These are phyloP conservation scores for Parasitella parasitica DNA, from an alignment of 371 early-diverging fungal genomes.

Conservation along the genomic window DNA sequence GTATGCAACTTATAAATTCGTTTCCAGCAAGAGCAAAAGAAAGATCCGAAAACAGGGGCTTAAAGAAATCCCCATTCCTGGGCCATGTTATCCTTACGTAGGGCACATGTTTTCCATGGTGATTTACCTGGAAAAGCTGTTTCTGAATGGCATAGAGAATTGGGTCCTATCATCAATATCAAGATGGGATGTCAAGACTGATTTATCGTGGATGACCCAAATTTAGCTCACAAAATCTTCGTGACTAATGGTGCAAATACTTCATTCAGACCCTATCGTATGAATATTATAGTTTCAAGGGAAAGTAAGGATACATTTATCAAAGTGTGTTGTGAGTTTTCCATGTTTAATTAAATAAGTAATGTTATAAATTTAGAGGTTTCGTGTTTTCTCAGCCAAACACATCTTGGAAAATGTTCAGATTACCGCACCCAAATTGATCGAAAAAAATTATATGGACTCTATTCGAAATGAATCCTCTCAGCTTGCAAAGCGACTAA, in stretches of 20 bases:
- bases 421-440: constrained; percentile 15
- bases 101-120: constrained; percentile 19
- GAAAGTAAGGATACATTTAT: constrained; percentile 11
- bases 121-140: not conserved
- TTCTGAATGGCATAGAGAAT: constrained; percentile 15
- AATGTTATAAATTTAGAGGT: not conserved
- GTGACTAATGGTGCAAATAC: constrained; percentile 13
- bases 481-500: not conserved
- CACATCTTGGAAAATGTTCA: not conserved
- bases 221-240: constrained; percentile 20
- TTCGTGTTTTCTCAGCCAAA: not conserved
- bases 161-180: constrained; percentile 12
- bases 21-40: not conserved
- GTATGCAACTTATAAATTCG: not conserved
- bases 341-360: no score
- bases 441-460: not conserved
- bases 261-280: constrained; percentile 5
- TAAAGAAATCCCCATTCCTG: constrained; percentile 10
- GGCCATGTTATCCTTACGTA: constrained; percentile 2
- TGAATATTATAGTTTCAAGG: not conserved
- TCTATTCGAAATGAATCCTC: not conserved
- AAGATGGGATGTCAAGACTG: constrained; percentile 16
- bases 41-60: not conserved
- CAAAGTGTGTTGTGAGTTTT: no score
- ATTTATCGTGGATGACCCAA: constrained; percentile 10